A percentile compares a stretch with the other conserved stretches of the same genome.
Evolutionary conservation across 106 monocot genomes (phyloP).

Genomic region (Phalaenopsis equestris): DNA sequence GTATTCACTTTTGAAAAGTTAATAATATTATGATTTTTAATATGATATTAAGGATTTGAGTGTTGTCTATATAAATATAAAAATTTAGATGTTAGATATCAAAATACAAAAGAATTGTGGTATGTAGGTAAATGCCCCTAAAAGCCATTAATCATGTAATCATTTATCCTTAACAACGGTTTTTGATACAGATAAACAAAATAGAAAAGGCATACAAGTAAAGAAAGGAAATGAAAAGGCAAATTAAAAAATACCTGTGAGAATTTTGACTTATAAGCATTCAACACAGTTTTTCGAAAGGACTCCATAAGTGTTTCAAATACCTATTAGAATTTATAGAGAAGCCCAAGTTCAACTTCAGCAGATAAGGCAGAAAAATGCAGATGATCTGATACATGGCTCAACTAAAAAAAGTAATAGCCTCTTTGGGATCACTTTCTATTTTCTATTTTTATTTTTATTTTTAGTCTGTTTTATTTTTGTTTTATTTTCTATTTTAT

Average conservation of each 20-base stretch:
- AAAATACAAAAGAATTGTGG: no score
- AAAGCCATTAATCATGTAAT: not conserved
- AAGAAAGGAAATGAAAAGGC: not conserved
- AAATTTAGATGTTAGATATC: no score
- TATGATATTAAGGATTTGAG: no score
- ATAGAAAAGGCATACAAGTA: not conserved
- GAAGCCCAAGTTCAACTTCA: not conserved
- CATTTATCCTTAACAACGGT: not conserved
- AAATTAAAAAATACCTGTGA: constrained; percentile 51
- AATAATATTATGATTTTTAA: no score
- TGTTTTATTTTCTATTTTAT: no score
- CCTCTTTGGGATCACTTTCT: no score
- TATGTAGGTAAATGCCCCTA: no score
- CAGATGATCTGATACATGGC: not conserved
- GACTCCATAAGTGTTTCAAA: constrained; percentile 61
- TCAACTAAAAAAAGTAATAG: no score
- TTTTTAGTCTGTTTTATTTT: no score
- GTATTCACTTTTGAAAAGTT: no score
- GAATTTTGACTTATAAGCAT: constrained; percentile 88
- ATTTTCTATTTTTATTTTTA: no score
- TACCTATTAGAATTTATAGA: constrained; percentile 26
- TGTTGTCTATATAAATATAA: no score
- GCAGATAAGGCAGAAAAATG: not conserved
- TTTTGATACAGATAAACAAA: not conserved
- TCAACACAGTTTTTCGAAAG: constrained; percentile 63